Evolutionary conservation across 306 rosid genomes (phyloP), one percentile per base, ranked within the genome.

Genomic region (Corylus avellana): DNA sequence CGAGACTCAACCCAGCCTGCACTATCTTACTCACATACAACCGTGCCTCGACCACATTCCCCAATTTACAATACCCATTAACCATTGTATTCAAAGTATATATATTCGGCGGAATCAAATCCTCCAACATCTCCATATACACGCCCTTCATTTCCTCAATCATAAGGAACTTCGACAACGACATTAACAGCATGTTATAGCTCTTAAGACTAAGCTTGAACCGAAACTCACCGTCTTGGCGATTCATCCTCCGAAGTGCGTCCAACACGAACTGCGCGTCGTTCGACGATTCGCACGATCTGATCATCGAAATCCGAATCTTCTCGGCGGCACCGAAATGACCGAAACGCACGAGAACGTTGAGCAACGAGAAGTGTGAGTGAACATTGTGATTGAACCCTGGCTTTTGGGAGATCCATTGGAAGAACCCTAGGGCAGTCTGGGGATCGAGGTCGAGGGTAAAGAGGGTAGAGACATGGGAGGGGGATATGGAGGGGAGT

Each of bases 361-460:
- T 67, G 13, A 91, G 91, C 49, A 93, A 35, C 3, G 96, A 75
- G 2, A 85, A 59, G 77, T 90, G 83, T 71, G 91, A 87, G 25
- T 20, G 79, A 48, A 86, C 86, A 74, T 77, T 84, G 88, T 86
- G 98, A 11, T 32, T 72, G 86, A 79, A 92, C 13, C 86, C 75
- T 12, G 87, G 90, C 46, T 79, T 35, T 35, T 22, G 70, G 16
- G 71, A 82, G 77, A 92, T 90, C 93, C 91, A 93, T 62, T 76
- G 77, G 91, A 90, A 92, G 88, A 93, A 93, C 20, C 59, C 81
- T 1, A 93, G 71, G 37, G 98, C 98, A 55, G 86, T 84, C 27
- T 77, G 82, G 35, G 98, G 97, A 32, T 89, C 42, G 37, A 84
- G 93, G 76, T 86, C 75, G 83, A 84, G 90, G 63, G 78, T 10